phyloP scores from a whole-genome alignment of 345 rosid species.

The Eucalyptus fibrosa region DNA sequence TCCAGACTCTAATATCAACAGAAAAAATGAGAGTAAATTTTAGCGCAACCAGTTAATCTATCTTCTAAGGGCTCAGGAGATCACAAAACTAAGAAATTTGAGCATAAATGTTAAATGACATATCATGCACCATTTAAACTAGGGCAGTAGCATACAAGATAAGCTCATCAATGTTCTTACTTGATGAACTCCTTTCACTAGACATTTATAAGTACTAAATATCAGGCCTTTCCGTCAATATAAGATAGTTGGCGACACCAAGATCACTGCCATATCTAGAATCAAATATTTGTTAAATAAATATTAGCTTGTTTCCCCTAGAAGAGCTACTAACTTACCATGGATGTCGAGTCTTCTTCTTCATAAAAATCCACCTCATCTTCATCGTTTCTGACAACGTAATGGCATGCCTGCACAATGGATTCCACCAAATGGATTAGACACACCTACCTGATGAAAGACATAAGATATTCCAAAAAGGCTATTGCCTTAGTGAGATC shows the following conservation, averaged over 20 bases:
- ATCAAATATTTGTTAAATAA: not conserved
- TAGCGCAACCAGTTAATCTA: not conserved
- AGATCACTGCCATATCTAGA: not conserved
- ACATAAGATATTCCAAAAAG: not conserved
- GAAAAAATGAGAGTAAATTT: not conserved
- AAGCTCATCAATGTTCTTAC: not conserved
- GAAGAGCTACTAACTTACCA: not conserved
- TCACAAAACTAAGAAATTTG: not conserved
- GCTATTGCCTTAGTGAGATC: not conserved
- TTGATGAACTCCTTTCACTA: not conserved
- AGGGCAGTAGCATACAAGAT: not conserved
- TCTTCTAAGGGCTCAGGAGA: not conserved
- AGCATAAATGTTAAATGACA: not conserved
- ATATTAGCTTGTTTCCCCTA: not conserved
- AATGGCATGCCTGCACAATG: not conserved
- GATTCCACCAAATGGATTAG: not conserved
- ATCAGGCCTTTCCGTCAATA: not conserved
- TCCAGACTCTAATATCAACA: not conserved
- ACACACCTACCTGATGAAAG: not conserved
- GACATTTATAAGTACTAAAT: not conserved
- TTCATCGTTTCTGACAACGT: not conserved
- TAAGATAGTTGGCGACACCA: not conserved
- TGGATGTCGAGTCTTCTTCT: not conserved
- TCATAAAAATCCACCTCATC: not conserved
- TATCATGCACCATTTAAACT: not conserved